Evolutionary conservation across 2,329 filamentous ascomycete genomes (phyloP), one percentile per base, ranked within the genome.

Genomic region (Hymenoscyphus scutula): DNA sequence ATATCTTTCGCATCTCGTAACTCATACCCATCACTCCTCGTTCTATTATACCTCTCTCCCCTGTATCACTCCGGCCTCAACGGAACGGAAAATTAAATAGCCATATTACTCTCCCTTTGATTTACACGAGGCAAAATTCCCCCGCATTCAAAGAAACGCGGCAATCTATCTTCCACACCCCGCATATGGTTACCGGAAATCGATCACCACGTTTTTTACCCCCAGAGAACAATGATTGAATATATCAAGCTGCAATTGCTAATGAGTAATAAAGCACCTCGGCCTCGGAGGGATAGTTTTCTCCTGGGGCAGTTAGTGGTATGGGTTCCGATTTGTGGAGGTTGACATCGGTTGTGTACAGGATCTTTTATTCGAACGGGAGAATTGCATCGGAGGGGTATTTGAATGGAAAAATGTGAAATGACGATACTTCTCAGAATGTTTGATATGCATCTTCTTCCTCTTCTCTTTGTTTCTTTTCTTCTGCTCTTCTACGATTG

Each of bases 81-180:
- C 45, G 45, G 45, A 59, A 53, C 45, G 45, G 48, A 59, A 59
- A n/a, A 54, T 53, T 15, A 37, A 29, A 32, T 59, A 59, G 58
- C 58, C 58, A 53, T 41, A 48, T 23, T 48, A 25, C 32, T 13
- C 4, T 34, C 15, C 10, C 32, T 10, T 34, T 10, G 32, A 34
- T 37, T 27, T 37, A 59, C 17, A 53, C 53, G 58, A 59, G 58
- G 45, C 58, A 59, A 53, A 59, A 59, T 54, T 34, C 23, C 48
- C 48, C 45, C 58, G 23, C 23, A 48, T 41, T 51, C 38, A 17
- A 11, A 45, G n/a, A 30, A 25, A 37, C 53, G 17, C 41, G 41
- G 58, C 45, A 54, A 59, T 34, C 41, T 53, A 37, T 25, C 45
- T 37, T 59, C 41, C 41, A 53, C 29, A 19, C 23, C 56, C 56